Base-by-base conservation (phyloP, 1,284 basidiomycete genomes). In the Ustilago tritici region DNA sequence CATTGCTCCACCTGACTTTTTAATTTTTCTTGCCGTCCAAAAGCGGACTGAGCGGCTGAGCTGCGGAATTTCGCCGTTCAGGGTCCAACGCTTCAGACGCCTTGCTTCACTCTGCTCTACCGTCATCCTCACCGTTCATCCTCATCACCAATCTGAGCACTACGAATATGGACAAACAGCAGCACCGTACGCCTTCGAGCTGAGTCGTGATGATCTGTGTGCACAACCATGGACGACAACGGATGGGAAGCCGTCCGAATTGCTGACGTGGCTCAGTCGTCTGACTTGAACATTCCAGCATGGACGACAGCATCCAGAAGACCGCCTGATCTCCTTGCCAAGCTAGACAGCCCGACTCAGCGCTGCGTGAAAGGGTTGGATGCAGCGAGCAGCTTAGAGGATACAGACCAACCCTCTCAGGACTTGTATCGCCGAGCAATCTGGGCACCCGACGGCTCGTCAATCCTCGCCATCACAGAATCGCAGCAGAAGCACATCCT, bases 361-460 rank as follows among this genome's bases (percentile, higher is more conserved):
- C 15, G 9, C 14, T 11, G 36, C 3, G 28, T 38, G 9, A 11
- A 19, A 3, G 31, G 3, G 3, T 11, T n/a, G 32, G 19, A 17
- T 28, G n/a, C 3, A 11, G 14, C 36, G 31, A 40, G 28, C n/a
- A 40, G n/a, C 36, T 2, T 32, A 11, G 9, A 28, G 35, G 14
- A 7, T 15, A 11, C 4, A 14, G 0, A n/a, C 6, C 34, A 14
- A 35, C 28, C 41, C 12, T 31, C 23, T 17, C 40, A 36, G 14
- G 74, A 72, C 65, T 70, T 73, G 41, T 78, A 66, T 43, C 63
- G 76, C 14, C 68, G 65, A 62, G 76, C 76, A 14, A 63, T 19
- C 23, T 78, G 70, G 71, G 67, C 80, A 4, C 79, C 79, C 6
- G 80, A 82, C 43, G 80, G 80, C 5, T 70, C 68, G 3, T 35